These are phyloP conservation scores for Comarum palustre DNA, from an alignment of 306 rosid species.

Conservation along the genomic window DNA sequence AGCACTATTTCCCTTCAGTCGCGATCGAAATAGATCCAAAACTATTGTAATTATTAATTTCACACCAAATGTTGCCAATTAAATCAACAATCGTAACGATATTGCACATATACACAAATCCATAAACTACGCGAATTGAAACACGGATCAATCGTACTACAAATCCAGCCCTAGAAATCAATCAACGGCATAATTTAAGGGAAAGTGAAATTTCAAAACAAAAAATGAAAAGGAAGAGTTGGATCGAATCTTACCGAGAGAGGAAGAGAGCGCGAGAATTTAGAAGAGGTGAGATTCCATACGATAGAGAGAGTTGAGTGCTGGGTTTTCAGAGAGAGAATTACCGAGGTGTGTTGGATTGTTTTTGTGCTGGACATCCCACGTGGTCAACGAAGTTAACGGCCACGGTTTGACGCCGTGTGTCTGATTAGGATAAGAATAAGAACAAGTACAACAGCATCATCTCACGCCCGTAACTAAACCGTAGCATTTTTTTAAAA, in stretches of 20 bases:
- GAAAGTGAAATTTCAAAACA: neutral
- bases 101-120: neutral
- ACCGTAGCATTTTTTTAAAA: neutral
- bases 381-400: slow-evolving; percentile 22
- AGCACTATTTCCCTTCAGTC: neutral
- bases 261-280: slow-evolving; percentile 8
- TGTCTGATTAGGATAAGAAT: neutral
- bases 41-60: slow-evolving; percentile 4
- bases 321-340: slow-evolving; percentile 46
- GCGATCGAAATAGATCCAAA: neutral
- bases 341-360: slow-evolving; percentile 1
- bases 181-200: neutral
- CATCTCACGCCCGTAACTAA: neutral
- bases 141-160: neutral
- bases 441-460: neutral
- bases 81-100: slow-evolving; percentile 7
- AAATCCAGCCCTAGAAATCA: neutral
- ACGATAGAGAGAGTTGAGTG: neutral
- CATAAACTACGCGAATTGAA: neutral
- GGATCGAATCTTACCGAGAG: slow-evolving; percentile 36
- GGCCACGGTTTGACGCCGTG: slow-evolving; percentile 9
- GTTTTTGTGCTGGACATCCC: slow-evolving; percentile 5
- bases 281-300: slow-evolving; percentile 7
- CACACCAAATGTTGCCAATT: slow-evolving; percentile 10
- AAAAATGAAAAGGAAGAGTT: slow-evolving; percentile 4